Conservation (phyloP, 2,329 filamentous ascomycete genomes). For the Cladosporium halotolerans region DNA sequence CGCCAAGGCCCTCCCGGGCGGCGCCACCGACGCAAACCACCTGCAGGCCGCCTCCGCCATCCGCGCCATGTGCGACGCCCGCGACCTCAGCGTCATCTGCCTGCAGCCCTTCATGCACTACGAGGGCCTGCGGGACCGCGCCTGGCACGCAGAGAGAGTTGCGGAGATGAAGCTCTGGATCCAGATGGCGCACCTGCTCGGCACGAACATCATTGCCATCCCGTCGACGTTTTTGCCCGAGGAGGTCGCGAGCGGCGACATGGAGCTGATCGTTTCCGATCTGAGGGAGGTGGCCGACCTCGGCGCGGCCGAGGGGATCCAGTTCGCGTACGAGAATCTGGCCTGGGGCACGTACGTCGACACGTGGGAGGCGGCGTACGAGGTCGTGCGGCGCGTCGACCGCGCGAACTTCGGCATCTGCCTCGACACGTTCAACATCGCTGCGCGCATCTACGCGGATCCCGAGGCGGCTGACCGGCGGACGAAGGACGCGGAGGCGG, state of each 20-base stretch:
- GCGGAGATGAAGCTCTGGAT: constrained; percentile 66
- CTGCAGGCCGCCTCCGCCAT: constrained; percentile 55
- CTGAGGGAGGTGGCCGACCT: constrained; percentile 61
- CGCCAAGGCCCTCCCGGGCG: constrained; percentile 43
- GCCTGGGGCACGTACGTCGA: constrained; percentile 65
- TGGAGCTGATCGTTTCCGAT: constrained; percentile 55
- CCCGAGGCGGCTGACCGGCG: constrained; percentile 50
- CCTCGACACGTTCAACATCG: constrained; percentile 73
- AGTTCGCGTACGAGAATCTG: constrained; percentile 68
- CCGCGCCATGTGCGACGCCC: constrained; percentile 50
- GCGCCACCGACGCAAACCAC: constrained; percentile 40
- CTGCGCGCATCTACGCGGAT: constrained; percentile 65
- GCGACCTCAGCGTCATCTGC: constrained; percentile 55
- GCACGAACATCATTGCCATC: constrained; percentile 67
- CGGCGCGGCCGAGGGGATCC: constrained; percentile 53
- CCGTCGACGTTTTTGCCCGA: constrained; percentile 62
- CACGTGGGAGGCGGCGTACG: constrained; percentile 67
- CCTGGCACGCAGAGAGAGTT: constrained; percentile 51
- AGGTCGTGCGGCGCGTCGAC: constrained; percentile 59
- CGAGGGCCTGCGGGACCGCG: constrained; percentile 63
- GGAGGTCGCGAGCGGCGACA: constrained; percentile 46
- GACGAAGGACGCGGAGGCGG: constrained; percentile 49
- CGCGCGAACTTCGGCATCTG: constrained; percentile 69
- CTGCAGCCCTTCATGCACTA: constrained; percentile 74
- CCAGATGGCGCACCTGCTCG: constrained; percentile 54